Evolutionary conservation across 345 rosid genomes (phyloP), one percentile per base, ranked within the genome.

Genomic region (Passiflora organensis): DNA sequence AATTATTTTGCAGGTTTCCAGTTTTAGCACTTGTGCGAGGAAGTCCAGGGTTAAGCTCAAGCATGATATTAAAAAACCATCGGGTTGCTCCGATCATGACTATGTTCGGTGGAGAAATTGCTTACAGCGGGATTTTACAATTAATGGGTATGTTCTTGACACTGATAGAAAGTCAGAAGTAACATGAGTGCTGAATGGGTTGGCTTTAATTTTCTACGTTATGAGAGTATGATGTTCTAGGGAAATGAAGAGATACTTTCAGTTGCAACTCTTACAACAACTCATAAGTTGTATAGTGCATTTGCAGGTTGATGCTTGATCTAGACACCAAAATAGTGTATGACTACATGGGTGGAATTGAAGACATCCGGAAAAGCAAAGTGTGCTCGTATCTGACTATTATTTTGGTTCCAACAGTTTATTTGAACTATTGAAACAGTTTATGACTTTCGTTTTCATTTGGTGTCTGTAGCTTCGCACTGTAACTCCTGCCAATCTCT

Each of bases 81-180:
- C 18, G 6, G 5, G 22, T 10, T 3, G 39, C 37, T 72, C 75
- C 52, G 75, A 84, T 46, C 56, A 65, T 63, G 94, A 90, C 68
- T 80, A 71, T 68, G 56, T 69, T 43, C 89, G 87, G 32, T 84
- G 83, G 79, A 77, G 68, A 57, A 83, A 82, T 61, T 82, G 84
- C 75, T 55, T 87, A 73, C 85, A 75, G 64, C 76, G 95, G 34
- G 97, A 90, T 73, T 82, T 90, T 60, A 87, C 97, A 18, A 81
- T 90, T 36, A 90, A 87, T 59, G 84, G 94, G 95, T 84, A 51
- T 15, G 53, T 62, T 36, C 21, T 51, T 51, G 16, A 25, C 36
- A 49, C 43, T 17, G 32, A 53, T 21, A 32, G n/a, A 15, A 52
- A 52, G 28, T 34, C 19, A 12, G 41, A 22, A 34, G 1, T 36